Conservation (phyloP, 1,284 basidiomycete species). For the Pseudozyma hubeiensis region DNA sequence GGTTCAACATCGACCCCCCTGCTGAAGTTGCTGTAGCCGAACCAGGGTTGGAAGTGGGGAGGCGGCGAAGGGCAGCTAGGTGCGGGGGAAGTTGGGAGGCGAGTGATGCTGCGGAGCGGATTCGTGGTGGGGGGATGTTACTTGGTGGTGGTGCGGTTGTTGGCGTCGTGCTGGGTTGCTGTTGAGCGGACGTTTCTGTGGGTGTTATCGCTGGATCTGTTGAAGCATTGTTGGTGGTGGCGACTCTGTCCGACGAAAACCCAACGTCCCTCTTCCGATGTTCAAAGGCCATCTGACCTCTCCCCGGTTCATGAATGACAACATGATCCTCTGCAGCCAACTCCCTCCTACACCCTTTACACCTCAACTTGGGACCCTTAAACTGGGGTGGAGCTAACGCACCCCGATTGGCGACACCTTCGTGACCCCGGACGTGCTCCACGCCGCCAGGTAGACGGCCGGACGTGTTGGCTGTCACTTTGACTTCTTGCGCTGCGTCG, state of each 20-base stretch:
- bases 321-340: conserved; percentile 62
- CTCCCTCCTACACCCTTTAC: conserved; percentile 62
- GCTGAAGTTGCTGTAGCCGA: neutral
- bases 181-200: neutral
- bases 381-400: conserved; percentile 39
- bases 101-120: conserved; percentile 54
- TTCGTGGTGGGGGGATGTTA: conserved; percentile 6
- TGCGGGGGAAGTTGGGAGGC: conserved; percentile 56
- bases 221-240: neutral
- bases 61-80: conserved; percentile 54
- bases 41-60: neutral
- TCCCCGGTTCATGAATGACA: conserved; percentile 62
- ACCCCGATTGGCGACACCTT: conserved; percentile 35
- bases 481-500: conserved; percentile 27
- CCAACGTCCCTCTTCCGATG: conserved; percentile 49
- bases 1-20: conserved; percentile 48
- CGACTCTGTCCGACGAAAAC: conserved; percentile 3
- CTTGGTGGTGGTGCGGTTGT: too few relatives aligned
- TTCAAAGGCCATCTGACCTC: conserved; percentile 64
- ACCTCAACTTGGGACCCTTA: conserved; percentile 50
- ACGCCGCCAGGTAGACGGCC: conserved; percentile 55
- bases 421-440: conserved; percentile 39
- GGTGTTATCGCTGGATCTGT: conserved; percentile 1
- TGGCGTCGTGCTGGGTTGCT: neutral
- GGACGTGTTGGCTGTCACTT: conserved; percentile 44